Evolutionary conservation across 495 filamentous ascomycete genomes (phyloP).

Genomic region (Friedmanniomyces simplex): DNA sequence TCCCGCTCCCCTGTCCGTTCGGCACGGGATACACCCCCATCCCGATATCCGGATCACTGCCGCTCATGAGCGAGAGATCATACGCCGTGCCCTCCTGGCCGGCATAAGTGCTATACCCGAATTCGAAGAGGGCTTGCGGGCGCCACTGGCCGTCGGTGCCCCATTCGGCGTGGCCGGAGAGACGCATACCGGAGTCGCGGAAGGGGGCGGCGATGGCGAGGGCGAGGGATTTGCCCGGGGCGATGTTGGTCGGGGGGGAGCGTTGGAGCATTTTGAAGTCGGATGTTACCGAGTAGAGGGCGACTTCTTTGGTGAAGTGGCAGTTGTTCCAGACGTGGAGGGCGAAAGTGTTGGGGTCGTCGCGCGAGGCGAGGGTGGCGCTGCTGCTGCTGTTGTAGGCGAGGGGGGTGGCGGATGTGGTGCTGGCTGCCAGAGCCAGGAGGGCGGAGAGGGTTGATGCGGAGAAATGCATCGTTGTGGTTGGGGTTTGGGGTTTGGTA

Average conservation of each 20-base stretch:
- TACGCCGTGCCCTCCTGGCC: constrained; percentile 14
- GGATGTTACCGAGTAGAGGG: constrained; percentile 8
- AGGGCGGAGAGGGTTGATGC: neutral
- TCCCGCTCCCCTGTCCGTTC: neutral
- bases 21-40: neutral
- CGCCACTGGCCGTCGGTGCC: constrained; percentile 5
- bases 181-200: constrained; percentile 9
- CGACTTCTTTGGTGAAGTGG: constrained; percentile 1
- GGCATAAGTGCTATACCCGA: constrained; percentile 5
- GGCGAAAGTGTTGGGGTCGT: constrained; percentile 8
- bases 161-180: constrained; percentile 12
- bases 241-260: neutral
- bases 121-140: constrained; percentile 10
- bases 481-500: neutral
- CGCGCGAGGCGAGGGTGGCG: neutral
- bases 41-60: constrained; percentile 4
- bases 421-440: neutral
- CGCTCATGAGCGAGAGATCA: constrained; percentile 10
- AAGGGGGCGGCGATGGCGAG: constrained; percentile 8
- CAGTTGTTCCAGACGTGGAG: constrained; percentile 18
- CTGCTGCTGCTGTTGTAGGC: neutral
- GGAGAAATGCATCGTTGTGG: neutral
- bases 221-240: neutral
- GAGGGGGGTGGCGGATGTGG: neutral
- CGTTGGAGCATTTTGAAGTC: constrained; percentile 12